phyloP scores from a whole-genome alignment of 1,284 basidiomycete species.

The Inonotus hispidus region DNA sequence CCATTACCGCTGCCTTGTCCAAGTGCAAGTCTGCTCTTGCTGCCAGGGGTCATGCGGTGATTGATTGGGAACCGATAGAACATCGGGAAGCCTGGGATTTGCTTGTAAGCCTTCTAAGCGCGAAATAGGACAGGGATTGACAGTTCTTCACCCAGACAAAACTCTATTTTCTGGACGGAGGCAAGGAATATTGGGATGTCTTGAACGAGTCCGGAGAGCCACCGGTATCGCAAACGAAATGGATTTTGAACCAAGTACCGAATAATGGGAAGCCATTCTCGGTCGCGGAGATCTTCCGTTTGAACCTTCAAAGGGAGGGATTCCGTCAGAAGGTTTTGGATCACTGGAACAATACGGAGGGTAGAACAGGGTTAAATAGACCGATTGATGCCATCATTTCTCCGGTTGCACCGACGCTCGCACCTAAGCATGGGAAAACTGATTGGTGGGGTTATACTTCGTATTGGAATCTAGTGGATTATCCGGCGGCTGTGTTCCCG shows the following conservation, averaged over 20 bases:
- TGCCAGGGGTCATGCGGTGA: slow-evolving; percentile 49
- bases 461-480: slow-evolving; percentile 55
- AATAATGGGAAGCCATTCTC: slow-evolving; percentile 33
- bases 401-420: slow-evolving; percentile 47
- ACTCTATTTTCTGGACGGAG: slow-evolving; percentile 47
- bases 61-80: slow-evolving; percentile 42
- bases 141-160: slow-evolving; percentile 31
- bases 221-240: slow-evolving; percentile 40
- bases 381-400: slow-evolving; percentile 50
- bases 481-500: slow-evolving; percentile 49
- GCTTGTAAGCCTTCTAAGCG: slow-evolving; percentile 32
- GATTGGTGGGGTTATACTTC: slow-evolving; percentile 49
- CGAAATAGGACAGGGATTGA: background rate
- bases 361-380: slow-evolving; percentile 41
- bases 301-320: slow-evolving; percentile 40
- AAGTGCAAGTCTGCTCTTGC: slow-evolving; percentile 38
- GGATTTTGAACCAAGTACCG: slow-evolving; percentile 41
- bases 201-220: slow-evolving; percentile 33
- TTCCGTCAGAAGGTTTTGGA: slow-evolving; percentile 39
- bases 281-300: slow-evolving; percentile 37
- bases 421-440: slow-evolving; percentile 45
- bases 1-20: slow-evolving; percentile 42
- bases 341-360: slow-evolving; percentile 49
- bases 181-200: slow-evolving; percentile 39
- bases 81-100: slow-evolving; percentile 45